Base-by-base conservation (phyloP, 768 basidiomycete species). In the Mycena filopes region DNA sequence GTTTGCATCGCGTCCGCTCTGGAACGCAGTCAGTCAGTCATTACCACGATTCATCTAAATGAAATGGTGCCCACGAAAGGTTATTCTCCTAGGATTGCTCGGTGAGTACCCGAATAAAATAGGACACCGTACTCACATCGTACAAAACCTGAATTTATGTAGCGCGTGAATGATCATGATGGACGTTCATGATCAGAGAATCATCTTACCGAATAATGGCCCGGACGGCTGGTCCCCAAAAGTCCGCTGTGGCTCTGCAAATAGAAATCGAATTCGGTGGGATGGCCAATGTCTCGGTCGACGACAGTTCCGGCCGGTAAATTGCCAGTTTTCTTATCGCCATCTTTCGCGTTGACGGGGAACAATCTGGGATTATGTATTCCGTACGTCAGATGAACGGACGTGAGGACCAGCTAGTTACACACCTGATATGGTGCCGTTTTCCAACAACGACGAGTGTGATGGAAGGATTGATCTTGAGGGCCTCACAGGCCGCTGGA, bases 391-490 rank as follows among this genome's bases (percentile, higher is more conserved):
- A 47, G 43, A 42, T 36, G 25, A 2, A 20, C 29, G 2, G n/a
- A 4, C 12, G 8, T 25, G 43, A 33, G 33, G 33, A 33, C 33
- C 33, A 33, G 33, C n/a, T 10, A 4, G 31, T n/a, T n/a, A 40
- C 43, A 5, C 28, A 56, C 62, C 83, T 81, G 53, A 89, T 82
- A 57, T 90, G 89, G 71, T 91, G 89, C 4, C 90, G 84, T 72
- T 95, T 95, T 18, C 91, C 93, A 5, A 95, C 93, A 21, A 95
- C 81, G 50, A 95, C 84, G 21, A 95, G 78, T 0, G 94, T 95
- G 31, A 95, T 91, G 50, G 85, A 87, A 0, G 87, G 86, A 2
- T 81, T 80, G 29, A 93, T 88, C 12, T 80, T 80, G 2, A 90
- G 71, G 8, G 87, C 83, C 0, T 55, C 65, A 64, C 91, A 94